These are phyloP conservation scores for Coemansia nantahalensis DNA, from an alignment of 192 early-diverging fungal species.

Conservation along the genomic window DNA sequence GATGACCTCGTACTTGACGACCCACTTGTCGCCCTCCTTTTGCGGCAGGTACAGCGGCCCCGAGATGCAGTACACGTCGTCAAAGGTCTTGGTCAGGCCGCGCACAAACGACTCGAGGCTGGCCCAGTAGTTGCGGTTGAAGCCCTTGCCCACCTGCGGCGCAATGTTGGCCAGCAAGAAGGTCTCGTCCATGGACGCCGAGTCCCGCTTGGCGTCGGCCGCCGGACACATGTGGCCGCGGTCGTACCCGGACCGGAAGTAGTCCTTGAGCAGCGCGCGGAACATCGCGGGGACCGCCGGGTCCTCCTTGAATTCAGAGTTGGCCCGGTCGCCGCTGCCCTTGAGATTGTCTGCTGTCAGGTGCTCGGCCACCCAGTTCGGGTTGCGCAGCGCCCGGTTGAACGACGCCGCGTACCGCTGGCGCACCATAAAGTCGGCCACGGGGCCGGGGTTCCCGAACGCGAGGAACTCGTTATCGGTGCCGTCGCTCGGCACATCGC, in stretches of 20 bases:
- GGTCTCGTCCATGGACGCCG: constrained; percentile 80
- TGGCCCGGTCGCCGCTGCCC: constrained; percentile 52
- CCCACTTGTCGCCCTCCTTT: constrained; percentile 69
- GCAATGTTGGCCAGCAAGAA: constrained; percentile 80
- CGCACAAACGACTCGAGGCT: constrained; percentile 82
- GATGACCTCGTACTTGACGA: constrained; percentile 86
- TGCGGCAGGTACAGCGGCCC: constrained; percentile 87
- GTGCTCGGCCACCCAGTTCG: constrained; percentile 77
- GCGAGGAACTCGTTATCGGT: constrained; percentile 36
- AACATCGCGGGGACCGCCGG: constrained; percentile 65
- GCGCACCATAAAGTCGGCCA: constrained; percentile 69
- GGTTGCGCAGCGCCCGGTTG: constrained; percentile 73
- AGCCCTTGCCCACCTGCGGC: constrained; percentile 79
- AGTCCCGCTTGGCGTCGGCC: constrained; percentile 73
- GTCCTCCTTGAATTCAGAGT: constrained; percentile 82
- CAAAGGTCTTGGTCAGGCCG: constrained; percentile 64
- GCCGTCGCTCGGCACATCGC: not conserved
- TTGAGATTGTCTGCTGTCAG: constrained; percentile 61
- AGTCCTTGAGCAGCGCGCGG: constrained; percentile 76
- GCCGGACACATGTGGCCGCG: constrained; percentile 93
- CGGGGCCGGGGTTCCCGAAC: constrained; percentile 59
- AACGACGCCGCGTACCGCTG: constrained; percentile 72
- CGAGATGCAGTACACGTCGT: constrained; percentile 83
- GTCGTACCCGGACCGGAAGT: constrained; percentile 79
- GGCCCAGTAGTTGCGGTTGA: constrained; percentile 95